Conservation (phyloP, 1,139 yeast genomes). For the Lizanozyma gosingica region DNA sequence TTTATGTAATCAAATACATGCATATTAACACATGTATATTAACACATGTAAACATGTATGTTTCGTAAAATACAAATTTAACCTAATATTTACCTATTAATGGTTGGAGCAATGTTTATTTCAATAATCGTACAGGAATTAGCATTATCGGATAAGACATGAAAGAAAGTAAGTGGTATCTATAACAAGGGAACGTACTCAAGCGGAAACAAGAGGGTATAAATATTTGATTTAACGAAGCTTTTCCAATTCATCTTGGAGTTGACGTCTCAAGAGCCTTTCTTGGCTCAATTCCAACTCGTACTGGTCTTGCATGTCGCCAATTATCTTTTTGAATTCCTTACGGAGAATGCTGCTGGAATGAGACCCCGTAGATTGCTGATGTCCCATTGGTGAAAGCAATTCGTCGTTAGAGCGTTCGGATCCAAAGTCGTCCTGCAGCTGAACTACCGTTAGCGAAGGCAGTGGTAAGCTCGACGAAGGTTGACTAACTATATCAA, state of each 20-base stretch:
- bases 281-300: slow-evolving; percentile 52
- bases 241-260: not conserved
- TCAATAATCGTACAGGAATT: no score
- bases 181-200: no score
- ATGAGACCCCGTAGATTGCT: slow-evolving; percentile 12
- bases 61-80: no score
- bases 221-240: no score
- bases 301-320: slow-evolving; percentile 54
- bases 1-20: no score
- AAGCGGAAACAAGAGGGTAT: no score
- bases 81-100: no score
- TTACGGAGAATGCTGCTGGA: slow-evolving; percentile 45
- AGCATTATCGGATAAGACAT: no score
- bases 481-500: slow-evolving; percentile 21
- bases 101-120: no score
- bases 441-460: slow-evolving; percentile 6
- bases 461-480: slow-evolving; percentile 7
- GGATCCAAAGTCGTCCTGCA: slow-evolving; percentile 5
- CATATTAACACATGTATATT: no score
- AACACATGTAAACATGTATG: no score
- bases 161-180: no score
- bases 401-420: slow-evolving; percentile 1
- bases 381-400: not conserved
- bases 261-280: slow-evolving; percentile 31
- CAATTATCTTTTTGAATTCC: slow-evolving; percentile 62